phyloP scores from a whole-genome alignment of 2,329 filamentous ascomycete species.

The Sphaerulina vaccinii region DNA sequence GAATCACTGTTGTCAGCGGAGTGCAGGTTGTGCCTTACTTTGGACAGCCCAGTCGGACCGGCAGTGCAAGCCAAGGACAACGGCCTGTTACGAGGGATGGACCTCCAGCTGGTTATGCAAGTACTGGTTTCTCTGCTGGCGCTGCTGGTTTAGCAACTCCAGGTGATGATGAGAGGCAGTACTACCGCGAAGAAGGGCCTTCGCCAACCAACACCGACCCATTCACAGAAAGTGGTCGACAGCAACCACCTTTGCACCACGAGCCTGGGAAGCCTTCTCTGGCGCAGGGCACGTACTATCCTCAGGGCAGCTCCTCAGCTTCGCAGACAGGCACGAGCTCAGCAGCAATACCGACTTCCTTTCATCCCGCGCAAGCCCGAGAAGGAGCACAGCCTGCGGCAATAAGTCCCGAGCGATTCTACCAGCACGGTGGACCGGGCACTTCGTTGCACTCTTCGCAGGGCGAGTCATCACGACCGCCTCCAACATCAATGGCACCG shows the following conservation, averaged over 20 bases:
- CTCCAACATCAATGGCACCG: slow-evolving; percentile 38
- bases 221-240: slow-evolving; percentile 53
- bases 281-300: slow-evolving; percentile 22
- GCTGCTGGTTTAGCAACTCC: slow-evolving; percentile 31
- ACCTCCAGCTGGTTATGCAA: slow-evolving; percentile 34
- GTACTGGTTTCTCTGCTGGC: slow-evolving; percentile 24
- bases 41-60: slow-evolving; percentile 34
- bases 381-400: slow-evolving; percentile 14
- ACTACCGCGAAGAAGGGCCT: slow-evolving; percentile 53
- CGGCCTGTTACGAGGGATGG: slow-evolving; percentile 40
- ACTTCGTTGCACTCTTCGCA: slow-evolving; percentile 35
- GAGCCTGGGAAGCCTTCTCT: slow-evolving; percentile 37
- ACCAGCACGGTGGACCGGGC: slow-evolving; percentile 45
- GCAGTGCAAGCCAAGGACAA: slow-evolving; percentile 43
- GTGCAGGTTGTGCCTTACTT: slow-evolving; percentile 81
- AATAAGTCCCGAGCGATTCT: slow-evolving; percentile 38
- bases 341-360: slow-evolving; percentile 10
- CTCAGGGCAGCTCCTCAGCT: slow-evolving; percentile 17
- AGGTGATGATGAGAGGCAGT: slow-evolving; percentile 43
- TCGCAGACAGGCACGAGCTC: slow-evolving; percentile 15
- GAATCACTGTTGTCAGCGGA: slow-evolving; percentile 84
- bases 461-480: slow-evolving; percentile 19
- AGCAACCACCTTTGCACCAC: slow-evolving; percentile 39
- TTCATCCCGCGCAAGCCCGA: slow-evolving; percentile 13
- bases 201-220: slow-evolving; percentile 62